A percentile compares a stretch with the other conserved stretches of the same genome.
phyloP scores from a whole-genome alignment of 371 early-diverging fungal genomes.

The Rhizopus delemar region DNA sequence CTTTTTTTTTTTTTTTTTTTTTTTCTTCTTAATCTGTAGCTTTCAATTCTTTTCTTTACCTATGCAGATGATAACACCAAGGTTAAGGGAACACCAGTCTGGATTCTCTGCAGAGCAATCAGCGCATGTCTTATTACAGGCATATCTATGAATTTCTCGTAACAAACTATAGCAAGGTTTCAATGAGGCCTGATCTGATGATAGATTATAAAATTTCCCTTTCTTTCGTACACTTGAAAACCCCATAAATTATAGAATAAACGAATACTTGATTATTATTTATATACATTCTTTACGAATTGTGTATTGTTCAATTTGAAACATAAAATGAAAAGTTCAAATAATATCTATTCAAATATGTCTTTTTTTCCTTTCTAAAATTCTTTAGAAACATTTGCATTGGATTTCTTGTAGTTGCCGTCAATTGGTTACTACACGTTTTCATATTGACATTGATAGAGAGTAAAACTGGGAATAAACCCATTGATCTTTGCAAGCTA shows the following conservation, averaged over 20 bases:
- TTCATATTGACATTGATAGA: no score
- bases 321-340: no score
- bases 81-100: conserved; percentile 90
- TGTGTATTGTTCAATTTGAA: not conserved
- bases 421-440: no score
- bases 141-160: conserved; percentile 43
- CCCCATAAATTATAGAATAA: no score
- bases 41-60: conserved; percentile 34
- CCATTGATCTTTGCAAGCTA: no score
- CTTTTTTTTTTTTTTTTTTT: no score
- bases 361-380: not conserved
- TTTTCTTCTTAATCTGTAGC: no score
- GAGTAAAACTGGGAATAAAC: no score
- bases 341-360: no score
- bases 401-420: no score
- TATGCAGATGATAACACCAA: conserved; percentile 92
- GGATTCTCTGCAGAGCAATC: conserved; percentile 84
- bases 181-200: not conserved
- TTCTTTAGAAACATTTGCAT: no score
- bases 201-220: not conserved
- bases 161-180: conserved; percentile 18
- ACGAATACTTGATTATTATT: no score
- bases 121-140: conserved; percentile 71
- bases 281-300: not conserved
- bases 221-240: not conserved